A percentile compares a stretch with the other conserved stretches of the same genome.
Conservation (phyloP, 305 asterid genomes). For the Fraxinus albicans region DNA sequence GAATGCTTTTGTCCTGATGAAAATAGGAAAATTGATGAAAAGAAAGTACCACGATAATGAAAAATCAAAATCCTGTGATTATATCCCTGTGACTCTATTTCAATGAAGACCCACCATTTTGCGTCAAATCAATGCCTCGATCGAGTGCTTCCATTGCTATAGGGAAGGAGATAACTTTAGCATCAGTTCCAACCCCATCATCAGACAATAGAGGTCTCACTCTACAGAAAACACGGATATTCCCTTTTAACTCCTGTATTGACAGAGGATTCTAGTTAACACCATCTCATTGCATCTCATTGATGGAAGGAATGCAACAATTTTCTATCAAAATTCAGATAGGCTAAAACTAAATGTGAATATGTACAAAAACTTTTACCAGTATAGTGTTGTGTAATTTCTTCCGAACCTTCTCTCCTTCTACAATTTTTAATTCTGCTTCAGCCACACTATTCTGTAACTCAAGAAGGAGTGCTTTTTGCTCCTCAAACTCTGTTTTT, state of each 20-base stretch:
- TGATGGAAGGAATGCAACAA: neutral
- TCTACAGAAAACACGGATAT: conserved; percentile 90
- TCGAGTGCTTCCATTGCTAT: conserved; percentile 63
- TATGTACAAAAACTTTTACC: conserved; percentile 33
- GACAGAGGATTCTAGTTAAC: conserved; percentile 20
- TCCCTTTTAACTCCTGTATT: conserved; percentile 88
- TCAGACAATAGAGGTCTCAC: conserved; percentile 80
- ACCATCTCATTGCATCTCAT: neutral
- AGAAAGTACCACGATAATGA: neutral
- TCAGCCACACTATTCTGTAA: conserved; percentile 65
- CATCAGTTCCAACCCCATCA: conserved; percentile 60
- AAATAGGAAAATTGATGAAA: conserved; percentile 9
- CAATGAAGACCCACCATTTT: conserved; percentile 55
- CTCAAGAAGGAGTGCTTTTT: conserved; percentile 45
- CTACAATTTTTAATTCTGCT: conserved; percentile 70
- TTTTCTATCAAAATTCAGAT: neutral
- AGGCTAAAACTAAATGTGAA: neutral
- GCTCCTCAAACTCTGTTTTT: conserved; percentile 66
- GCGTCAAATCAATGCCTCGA: conserved; percentile 76
- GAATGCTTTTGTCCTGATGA: conserved; percentile 76
- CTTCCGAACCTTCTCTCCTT: conserved; percentile 81
- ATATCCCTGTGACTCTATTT: neutral
- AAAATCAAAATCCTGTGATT: neutral
- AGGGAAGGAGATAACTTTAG: conserved; percentile 74
- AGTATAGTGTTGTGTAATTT: conserved; percentile 85